Percentiles rank a stretch among this genome's conserved stretches.
Evolutionary conservation across 192 early-diverging fungal species (phyloP).

Genomic region (Backusella morwellensis): DNA sequence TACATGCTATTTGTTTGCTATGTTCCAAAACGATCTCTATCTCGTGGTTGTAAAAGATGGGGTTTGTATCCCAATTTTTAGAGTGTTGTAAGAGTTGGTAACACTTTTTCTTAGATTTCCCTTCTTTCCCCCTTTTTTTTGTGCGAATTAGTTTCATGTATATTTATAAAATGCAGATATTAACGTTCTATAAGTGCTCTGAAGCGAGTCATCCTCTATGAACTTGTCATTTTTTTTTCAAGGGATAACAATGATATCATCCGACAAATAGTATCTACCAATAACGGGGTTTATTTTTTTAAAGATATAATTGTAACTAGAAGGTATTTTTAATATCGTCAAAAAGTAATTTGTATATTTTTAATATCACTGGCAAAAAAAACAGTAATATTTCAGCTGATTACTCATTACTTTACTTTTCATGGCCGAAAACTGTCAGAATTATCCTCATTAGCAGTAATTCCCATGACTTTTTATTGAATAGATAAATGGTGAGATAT

Average conservation of each 20-base stretch:
- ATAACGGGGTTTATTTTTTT: neutral
- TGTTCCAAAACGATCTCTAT: neutral
- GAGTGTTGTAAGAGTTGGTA: neutral
- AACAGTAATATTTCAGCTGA: too few species aligned
- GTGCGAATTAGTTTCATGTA: neutral
- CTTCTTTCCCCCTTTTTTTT: neutral
- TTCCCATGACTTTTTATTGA: too few species aligned
- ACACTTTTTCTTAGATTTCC: neutral
- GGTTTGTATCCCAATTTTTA: too few species aligned
- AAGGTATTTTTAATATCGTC: too few species aligned
- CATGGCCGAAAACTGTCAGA: too few species aligned
- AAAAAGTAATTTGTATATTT: too few species aligned
- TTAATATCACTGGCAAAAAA: too few species aligned
- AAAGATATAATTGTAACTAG: neutral
- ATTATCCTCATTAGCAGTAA: too few species aligned
- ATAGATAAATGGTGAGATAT: too few species aligned
- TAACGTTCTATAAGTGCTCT: neutral
- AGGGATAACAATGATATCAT: neutral
- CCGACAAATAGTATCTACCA: neutral
- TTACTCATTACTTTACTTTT: too few species aligned
- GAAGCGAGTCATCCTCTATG: neutral
- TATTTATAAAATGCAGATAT: neutral
- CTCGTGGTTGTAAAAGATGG: neutral
- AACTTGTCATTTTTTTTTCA: neutral
- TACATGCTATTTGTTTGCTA: neutral